Evolutionary conservation across 2,329 filamentous ascomycete genomes (phyloP).

Genomic region (Chrysosporium keratinophilum): DNA sequence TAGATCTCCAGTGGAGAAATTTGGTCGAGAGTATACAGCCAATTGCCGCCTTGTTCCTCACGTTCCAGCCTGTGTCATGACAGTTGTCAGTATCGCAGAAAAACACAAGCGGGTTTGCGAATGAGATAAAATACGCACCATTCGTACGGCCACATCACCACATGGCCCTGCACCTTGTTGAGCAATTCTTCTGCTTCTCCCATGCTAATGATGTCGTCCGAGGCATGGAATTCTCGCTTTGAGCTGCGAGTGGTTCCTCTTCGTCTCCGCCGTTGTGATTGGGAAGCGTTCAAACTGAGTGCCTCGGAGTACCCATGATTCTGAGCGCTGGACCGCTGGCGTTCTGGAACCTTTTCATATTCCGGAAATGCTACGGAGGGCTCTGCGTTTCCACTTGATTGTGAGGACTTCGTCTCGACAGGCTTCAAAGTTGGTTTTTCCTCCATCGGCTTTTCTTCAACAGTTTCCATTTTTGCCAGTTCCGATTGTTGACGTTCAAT

Average conservation of each 20-base stretch:
- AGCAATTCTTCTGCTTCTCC: conserved; percentile 73
- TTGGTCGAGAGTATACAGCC: conserved; percentile 93
- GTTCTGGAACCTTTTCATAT: conserved; percentile 25
- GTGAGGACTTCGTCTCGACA: conserved; percentile 22
- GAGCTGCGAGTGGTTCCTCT: conserved; percentile 39
- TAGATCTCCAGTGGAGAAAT: conserved; percentile 96
- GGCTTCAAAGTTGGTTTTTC: conserved; percentile 37
- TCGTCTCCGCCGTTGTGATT: conserved; percentile 32
- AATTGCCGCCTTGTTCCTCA: conserved; percentile 87
- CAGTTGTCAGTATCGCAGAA: neutral
- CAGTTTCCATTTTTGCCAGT: conserved; percentile 23
- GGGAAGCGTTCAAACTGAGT: conserved; percentile 28
- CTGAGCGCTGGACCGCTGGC: conserved; percentile 23
- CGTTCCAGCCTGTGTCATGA: conserved; percentile 53
- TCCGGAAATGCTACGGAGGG: conserved; percentile 18
- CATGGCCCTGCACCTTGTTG: conserved; percentile 69
- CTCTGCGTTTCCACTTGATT: conserved; percentile 19
- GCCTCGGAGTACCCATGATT: conserved; percentile 34
- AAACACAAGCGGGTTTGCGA: neutral
- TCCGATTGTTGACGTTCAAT: conserved; percentile 28
- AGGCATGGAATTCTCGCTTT: conserved; percentile 40
- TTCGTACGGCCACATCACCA: conserved; percentile 91
- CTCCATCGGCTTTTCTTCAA: conserved; percentile 36
- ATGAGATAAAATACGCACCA: conserved; percentile 46
- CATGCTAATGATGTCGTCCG: conserved; percentile 65